Evolutionary conservation across 495 filamentous ascomycete species (phyloP), one percentile per base, ranked within the genome.

Genomic region (Daldinia vernicosa): DNA sequence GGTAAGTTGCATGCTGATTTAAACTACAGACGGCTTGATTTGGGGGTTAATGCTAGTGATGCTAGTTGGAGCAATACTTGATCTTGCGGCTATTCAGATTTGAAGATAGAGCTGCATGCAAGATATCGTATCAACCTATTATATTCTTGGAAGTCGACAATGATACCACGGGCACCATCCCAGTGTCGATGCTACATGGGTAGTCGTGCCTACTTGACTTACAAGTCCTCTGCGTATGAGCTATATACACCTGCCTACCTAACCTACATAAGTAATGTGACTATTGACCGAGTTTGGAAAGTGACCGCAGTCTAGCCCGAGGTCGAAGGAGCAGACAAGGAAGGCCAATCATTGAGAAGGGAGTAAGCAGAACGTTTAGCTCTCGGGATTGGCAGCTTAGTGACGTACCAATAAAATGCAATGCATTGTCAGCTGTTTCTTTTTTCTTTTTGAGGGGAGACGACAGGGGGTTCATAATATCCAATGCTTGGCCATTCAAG

Each of bases 401-500:
- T 55, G 22, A 45, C 28, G 28, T 32, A 39, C 60, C 55, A 72
- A 30, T 68, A 63, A 67, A 37, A 40, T 24, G 27, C 14, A 17
- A 50, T 54, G 26, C 19, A 45, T 71, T 66, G 57, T 66, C 51
- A 71, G 51, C 68, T 17, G 37, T 28, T 39, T 53, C 17, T 53
- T 33, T 33, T 52, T 61, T 53, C 27, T 33, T 52, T 61, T 28
- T 22, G 40, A 52, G 57, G 14, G 33, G 37, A 43, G 39, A 9
- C 14, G 24, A 28, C 50, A 52, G 50, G 50, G 45, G 45, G 17
- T 52, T 52, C 14, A 55, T 40, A 40, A 55, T 40, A 40, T 47
- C 50, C 67, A 68, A 68, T 69, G 51, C 67, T 76, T 76, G 65
- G 67, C 71, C 74, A 62, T 60, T 61, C 33, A 61, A 65, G 27